Evolutionary conservation across 2,329 filamentous ascomycete species (phyloP).

Genomic region (Myriosclerotinia duriaeana): DNA sequence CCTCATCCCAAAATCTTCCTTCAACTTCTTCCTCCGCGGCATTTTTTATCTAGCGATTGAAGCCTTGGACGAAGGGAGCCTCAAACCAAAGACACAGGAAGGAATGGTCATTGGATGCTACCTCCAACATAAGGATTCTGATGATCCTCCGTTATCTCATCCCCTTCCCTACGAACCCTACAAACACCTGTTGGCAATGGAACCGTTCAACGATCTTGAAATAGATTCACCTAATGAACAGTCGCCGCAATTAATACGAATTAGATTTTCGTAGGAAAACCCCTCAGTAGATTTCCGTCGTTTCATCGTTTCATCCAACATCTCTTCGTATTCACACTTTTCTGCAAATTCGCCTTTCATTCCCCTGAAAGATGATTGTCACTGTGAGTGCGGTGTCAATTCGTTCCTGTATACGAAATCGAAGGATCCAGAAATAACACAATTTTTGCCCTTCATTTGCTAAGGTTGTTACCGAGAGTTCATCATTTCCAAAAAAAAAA

Average conservation of each 20-base stretch:
- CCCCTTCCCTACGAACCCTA: neutral
- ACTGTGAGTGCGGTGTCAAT: neutral
- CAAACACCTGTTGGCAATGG: neutral
- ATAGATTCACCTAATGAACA: neutral
- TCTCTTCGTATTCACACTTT: neutral
- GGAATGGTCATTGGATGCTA: slow-evolving; percentile 1
- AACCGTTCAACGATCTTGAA: too few species aligned
- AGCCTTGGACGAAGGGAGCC: neutral
- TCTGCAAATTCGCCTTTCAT: neutral
- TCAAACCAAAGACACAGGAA: neutral
- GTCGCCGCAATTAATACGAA: neutral
- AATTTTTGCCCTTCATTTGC: neutral
- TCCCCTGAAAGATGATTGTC: neutral
- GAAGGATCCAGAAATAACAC: neutral
- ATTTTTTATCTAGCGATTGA: neutral
- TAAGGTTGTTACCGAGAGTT: neutral
- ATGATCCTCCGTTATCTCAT: neutral
- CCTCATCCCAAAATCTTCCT: neutral
- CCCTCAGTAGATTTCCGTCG: neutral
- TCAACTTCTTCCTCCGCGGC: neutral
- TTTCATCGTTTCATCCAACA: neutral
- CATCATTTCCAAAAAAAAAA: neutral
- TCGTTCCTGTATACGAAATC: neutral
- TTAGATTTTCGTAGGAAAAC: neutral
- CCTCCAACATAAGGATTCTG: neutral